Base-by-base conservation (phyloP, 163 green algal species). In the Trebouxiophyceae sp. region DNA sequence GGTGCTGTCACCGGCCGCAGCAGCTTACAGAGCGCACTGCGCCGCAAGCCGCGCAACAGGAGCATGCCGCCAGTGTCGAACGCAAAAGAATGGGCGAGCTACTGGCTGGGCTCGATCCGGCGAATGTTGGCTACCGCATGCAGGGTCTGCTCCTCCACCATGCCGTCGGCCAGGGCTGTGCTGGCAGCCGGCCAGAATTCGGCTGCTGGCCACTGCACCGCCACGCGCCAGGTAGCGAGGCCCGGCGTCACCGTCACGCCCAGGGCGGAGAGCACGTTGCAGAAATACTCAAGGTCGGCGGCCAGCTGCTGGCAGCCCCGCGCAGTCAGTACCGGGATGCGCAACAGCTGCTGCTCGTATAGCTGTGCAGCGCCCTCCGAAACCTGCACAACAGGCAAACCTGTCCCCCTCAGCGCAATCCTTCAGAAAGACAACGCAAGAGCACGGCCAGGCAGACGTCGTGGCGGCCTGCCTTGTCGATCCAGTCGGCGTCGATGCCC, bases 281-380 rank as follows among this genome's bases (percentile, higher is more conserved):
- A 84, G 33, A 97, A 90, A 85, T 97, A 97, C 70, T 97, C 92
- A 33, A 93, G 74, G 66, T 97, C 91, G 4, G 89, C 88, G 2
- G 85, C 77, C 54, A 96, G 79, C 82, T 97, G 91, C 27, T 62
- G 70, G 0, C 79, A 77, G 33, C 88, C 90, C 30, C 78, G 65
- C 0, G 65, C 31, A n/a, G 31, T 78, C 31, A 91, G 77, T 7
- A n/a, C 24, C 0, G 31, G 26, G 33, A 91, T 83, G 0, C 50
- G 28, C 0, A 65, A 46, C 65, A 93, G 64, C 62, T 88, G 58
- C 5, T 76, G 50, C 7, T 68, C 57, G 62, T 87, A 91, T 28
- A 75, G 20, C 7, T 68, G 33, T 0, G 75, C 75, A 2, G 85
- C 75, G 0, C 72, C 78, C 20, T 67, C 61, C 2, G 86, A 83